These are phyloP conservation scores for Cinnamomum chago DNA, from an alignment of 164 flowering plant species.

Conservation along the genomic window DNA sequence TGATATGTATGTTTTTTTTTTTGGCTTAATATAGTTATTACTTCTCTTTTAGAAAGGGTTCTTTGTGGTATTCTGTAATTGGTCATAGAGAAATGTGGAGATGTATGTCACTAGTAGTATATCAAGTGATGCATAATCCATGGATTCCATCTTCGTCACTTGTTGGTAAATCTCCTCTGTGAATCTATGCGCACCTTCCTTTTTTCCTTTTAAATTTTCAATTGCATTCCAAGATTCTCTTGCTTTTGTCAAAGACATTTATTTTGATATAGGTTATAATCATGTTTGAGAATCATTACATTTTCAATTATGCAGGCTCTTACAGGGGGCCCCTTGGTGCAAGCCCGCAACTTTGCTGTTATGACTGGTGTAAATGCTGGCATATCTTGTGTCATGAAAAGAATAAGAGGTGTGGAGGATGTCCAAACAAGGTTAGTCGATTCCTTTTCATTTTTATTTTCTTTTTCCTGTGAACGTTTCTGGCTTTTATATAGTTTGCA, in stretches of 20 bases:
- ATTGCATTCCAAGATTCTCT: no score
- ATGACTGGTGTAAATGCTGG: constrained; percentile 98
- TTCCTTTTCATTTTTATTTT: background rate
- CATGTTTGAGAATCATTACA: background rate
- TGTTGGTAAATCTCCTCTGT: background rate
- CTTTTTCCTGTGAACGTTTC: background rate
- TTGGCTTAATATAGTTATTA: no score
- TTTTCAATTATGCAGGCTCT: constrained; percentile 53
- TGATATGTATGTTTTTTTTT: background rate
- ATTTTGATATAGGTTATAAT: background rate
- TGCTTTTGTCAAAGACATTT: background rate
- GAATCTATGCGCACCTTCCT: background rate
- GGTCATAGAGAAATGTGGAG: no score
- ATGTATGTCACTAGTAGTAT: no score
- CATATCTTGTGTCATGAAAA: constrained; percentile 79
- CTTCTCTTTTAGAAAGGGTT: no score
- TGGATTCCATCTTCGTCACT: background rate
- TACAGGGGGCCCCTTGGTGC: constrained; percentile 81
- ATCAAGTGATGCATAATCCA: no score
- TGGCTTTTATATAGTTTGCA: no score
- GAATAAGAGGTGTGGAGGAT: constrained; percentile 93
- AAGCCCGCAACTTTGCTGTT: constrained; percentile 96
- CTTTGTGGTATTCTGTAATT: background rate
- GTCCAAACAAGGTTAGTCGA: constrained; percentile 60
- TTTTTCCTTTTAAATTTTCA: background rate